These are phyloP conservation scores for Conidiobolus incongruus DNA, from an alignment of 371 early-diverging fungal genomes.

Conservation along the genomic window DNA sequence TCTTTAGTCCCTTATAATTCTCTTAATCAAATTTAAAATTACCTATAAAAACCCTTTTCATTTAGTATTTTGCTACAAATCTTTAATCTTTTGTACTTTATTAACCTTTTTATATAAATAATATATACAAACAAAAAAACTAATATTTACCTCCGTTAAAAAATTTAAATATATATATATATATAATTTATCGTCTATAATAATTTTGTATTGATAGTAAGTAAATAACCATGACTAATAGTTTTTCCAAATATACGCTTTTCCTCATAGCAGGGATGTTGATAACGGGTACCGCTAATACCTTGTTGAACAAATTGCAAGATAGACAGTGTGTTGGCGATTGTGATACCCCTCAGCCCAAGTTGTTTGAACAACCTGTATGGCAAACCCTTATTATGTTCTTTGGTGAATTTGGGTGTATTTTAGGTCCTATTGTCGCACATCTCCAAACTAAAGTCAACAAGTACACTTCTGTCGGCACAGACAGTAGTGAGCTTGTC, in stretches of 20 bases:
- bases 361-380: slow-evolving; percentile 86
- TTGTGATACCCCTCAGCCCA: slow-evolving; percentile 57
- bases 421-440: slow-evolving; percentile 15
- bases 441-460: not conserved
- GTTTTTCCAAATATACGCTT: slow-evolving; percentile 10
- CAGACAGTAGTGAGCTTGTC: not conserved
- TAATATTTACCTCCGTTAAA: no score
- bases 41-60: no score
- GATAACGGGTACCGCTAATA: slow-evolving; percentile 59
- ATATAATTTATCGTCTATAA: no score
- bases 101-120: no score
- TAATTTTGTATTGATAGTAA: no score
- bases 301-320: slow-evolving; percentile 61
- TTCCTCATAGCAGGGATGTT: slow-evolving; percentile 55
- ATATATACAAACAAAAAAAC: no score
- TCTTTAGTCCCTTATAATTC: no score
- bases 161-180: no score
- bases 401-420: slow-evolving; percentile 67
- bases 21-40: no score
- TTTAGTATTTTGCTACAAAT: no score
- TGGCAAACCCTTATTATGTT: slow-evolving; percentile 96
- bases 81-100: no score
- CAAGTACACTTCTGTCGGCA: not conserved
- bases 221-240: no score
- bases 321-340: slow-evolving; percentile 73